These are phyloP conservation scores for Tephrocybe sp. DNA, from an alignment of 768 basidiomycete genomes.

Conservation along the genomic window DNA sequence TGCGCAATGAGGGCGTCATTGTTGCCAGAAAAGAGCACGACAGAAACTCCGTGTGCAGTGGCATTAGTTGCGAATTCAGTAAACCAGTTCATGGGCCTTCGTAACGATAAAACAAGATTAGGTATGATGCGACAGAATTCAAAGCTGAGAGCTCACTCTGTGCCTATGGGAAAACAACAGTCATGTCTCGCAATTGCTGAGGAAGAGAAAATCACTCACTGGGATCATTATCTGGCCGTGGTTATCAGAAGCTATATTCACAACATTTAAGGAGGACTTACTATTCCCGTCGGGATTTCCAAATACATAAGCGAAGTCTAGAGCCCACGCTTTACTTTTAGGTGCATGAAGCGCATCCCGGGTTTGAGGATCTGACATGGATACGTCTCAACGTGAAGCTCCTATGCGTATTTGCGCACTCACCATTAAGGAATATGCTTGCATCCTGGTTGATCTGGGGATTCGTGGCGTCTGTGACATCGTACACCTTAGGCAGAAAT, in stretches of 20 bases:
- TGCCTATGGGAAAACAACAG: constrained; percentile 24
- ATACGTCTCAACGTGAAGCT: too few species aligned
- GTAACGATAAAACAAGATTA: too few species aligned
- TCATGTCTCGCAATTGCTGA: not conserved
- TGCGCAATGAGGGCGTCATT: constrained; percentile 69
- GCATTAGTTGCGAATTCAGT: constrained; percentile 68
- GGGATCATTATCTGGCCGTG: constrained; percentile 30
- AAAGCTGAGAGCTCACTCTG: constrained; percentile 26
- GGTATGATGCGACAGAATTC: too few species aligned
- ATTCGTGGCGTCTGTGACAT: constrained; percentile 55
- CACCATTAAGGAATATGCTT: constrained; percentile 64
- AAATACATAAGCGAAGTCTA: constrained; percentile 38
- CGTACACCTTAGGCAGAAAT: constrained; percentile 39
- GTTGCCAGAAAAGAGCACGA: constrained; percentile 70
- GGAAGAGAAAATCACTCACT: constrained; percentile 27
- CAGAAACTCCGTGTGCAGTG: constrained; percentile 44
- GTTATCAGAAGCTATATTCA: constrained; percentile 1
- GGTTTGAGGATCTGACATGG: constrained; percentile 46
- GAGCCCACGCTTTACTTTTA: constrained; percentile 49
- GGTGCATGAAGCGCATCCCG: constrained; percentile 69
- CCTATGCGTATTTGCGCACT: constrained; percentile 7
- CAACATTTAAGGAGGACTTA: constrained; percentile 18
- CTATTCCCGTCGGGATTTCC: constrained; percentile 29
- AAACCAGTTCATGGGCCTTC: constrained; percentile 67
- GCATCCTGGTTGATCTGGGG: constrained; percentile 53